Conservation (phyloP, 805 yeast genomes). For the Kregervanrija pseudodelftensis region DNA sequence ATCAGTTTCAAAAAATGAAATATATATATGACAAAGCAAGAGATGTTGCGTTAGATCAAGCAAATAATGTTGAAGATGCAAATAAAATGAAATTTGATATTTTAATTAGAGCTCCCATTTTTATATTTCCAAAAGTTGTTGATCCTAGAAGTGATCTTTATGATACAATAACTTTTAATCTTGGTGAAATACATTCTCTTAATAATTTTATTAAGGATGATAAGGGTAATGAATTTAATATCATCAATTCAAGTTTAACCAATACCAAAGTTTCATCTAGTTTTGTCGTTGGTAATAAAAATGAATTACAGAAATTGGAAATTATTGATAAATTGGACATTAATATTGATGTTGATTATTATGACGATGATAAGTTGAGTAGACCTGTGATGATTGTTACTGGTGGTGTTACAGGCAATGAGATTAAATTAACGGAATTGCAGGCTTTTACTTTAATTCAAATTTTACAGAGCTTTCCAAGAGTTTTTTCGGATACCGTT, state of each 20-base stretch:
- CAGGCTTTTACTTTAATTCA: slow-evolving; percentile 55
- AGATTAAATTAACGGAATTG: slow-evolving; percentile 61
- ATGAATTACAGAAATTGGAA: slow-evolving; percentile 44
- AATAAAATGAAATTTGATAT: slow-evolving; percentile 65
- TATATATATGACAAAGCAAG: slow-evolving; percentile 83
- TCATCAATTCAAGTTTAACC: slow-evolving; percentile 61
- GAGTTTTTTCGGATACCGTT: slow-evolving; percentile 40
- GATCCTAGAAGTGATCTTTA: slow-evolving; percentile 35
- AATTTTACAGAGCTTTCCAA: slow-evolving; percentile 48
- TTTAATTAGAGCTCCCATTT: slow-evolving; percentile 69
- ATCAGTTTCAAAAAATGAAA: slow-evolving; percentile 79
- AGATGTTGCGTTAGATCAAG: slow-evolving; percentile 80
- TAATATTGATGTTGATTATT: slow-evolving; percentile 49
- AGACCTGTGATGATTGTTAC: slow-evolving; percentile 43
- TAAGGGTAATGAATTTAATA: slow-evolving; percentile 35
- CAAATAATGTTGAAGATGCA: slow-evolving; percentile 48
- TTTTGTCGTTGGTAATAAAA: slow-evolving; percentile 40
- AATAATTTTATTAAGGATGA: slow-evolving; percentile 44
- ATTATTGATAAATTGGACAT: slow-evolving; percentile 63
- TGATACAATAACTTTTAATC: slow-evolving; percentile 61
- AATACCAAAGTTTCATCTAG: slow-evolving; percentile 62
- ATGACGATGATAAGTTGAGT: slow-evolving; percentile 31
- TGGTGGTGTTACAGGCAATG: slow-evolving; percentile 58
- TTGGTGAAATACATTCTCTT: slow-evolving; percentile 74
- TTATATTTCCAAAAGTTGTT: slow-evolving; percentile 63